A percentile compares a stretch with the other conserved stretches of the same genome.
Conservation (phyloP, 192 early-diverging fungal species). For the Lobosporangium transversale region DNA sequence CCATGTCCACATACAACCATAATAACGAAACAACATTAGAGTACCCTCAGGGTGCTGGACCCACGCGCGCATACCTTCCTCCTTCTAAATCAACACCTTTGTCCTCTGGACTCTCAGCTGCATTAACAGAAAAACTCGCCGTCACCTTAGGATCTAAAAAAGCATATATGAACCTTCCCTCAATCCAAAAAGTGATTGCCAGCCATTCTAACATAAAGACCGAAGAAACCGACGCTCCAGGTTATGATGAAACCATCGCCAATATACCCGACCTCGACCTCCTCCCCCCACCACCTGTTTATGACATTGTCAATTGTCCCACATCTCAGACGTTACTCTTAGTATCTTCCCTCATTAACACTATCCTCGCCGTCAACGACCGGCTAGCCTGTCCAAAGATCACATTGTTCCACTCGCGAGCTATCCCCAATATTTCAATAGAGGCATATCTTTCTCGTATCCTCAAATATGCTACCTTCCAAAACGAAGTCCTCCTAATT, state of each 20-base stretch:
- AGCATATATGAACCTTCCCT: constrained; percentile 39
- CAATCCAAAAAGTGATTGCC: constrained; percentile 44
- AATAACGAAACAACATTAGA: constrained; percentile 12
- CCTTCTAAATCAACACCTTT: constrained; percentile 15
- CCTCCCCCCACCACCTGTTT: constrained; percentile 43
- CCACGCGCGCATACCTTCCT: constrained; percentile 36
- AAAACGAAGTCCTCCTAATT: constrained; percentile 72
- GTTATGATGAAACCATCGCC: constrained; percentile 39
- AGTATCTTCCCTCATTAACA: constrained; percentile 60
- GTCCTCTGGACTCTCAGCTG: constrained; percentile 3
- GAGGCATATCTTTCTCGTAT: constrained; percentile 74
- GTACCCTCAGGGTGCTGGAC: constrained; percentile 15
- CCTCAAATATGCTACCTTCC: constrained; percentile 72
- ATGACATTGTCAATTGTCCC: constrained; percentile 61
- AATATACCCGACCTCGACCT: constrained; percentile 50
- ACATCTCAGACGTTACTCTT: constrained; percentile 56
- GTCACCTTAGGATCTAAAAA: constrained; percentile 29
- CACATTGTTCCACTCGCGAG: constrained; percentile 77
- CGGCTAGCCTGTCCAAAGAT: constrained; percentile 49
- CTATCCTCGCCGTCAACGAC: constrained; percentile 63
- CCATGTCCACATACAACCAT: constrained; percentile 30
- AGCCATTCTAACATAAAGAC: constrained; percentile 19
- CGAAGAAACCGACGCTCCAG: constrained; percentile 25
- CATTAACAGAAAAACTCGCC: constrained; percentile 25
- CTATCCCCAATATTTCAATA: constrained; percentile 72